Evolutionary conservation across 345 rosid species (phyloP).

Genomic region (Eucalyptus sp.): DNA sequence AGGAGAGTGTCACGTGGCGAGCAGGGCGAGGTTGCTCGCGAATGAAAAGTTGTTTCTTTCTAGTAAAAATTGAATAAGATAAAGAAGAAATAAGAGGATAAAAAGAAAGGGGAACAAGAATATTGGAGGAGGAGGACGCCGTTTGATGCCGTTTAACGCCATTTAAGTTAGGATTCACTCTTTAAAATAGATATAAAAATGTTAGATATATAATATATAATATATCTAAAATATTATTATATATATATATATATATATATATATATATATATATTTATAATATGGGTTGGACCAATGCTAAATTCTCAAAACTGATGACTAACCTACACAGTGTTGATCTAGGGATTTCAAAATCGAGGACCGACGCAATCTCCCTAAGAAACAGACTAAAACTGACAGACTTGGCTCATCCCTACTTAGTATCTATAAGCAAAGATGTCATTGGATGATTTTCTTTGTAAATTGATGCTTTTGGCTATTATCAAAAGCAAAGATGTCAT

Average conservation of each 20-base stretch:
- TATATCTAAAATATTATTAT: no score
- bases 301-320: fast-evolving
- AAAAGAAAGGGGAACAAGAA: background rate
- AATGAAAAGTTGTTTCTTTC: background rate
- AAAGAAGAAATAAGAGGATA: background rate
- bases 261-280: no score
- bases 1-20: no score
- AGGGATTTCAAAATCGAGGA: background rate
- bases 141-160: fast-evolving
- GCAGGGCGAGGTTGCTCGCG: background rate
- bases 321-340: fast-evolving
- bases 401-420: background rate
- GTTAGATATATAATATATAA: no score
- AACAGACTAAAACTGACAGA: fast-evolving
- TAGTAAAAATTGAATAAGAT: no score
- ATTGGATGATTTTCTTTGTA: background rate
- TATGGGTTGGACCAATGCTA: background rate
- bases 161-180: no score
- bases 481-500: background rate
- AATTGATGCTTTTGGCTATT: background rate
- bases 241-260: no score
- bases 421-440: background rate
- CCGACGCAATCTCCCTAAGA: fast-evolving
- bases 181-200: no score
- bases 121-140: background rate